A percentile compares a stretch with the other conserved stretches of the same genome.
Evolutionary conservation across 495 filamentous ascomycete genomes (phyloP).

Genomic region (Podospora anserina): DNA sequence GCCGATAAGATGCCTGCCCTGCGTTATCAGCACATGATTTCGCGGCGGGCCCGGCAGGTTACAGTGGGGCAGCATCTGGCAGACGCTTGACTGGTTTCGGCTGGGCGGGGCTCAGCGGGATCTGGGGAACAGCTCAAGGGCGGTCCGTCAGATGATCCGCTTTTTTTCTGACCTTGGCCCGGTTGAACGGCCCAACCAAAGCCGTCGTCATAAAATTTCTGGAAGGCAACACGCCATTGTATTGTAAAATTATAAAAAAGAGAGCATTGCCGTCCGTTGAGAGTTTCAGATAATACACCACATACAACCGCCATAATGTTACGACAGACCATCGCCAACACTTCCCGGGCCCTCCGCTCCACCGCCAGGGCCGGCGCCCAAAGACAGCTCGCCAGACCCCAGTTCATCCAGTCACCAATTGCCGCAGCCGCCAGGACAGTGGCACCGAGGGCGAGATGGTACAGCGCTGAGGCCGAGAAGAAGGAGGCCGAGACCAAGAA

Average conservation of each 20-base stretch:
- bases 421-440: conserved; percentile 26
- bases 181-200: background rate
- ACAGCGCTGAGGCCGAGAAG: conserved; percentile 41
- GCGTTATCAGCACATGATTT: background rate
- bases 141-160: conserved; percentile 7
- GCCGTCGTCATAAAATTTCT: conserved; percentile 5
- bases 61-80: background rate
- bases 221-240: conserved; percentile 11
- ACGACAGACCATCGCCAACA: conserved; percentile 39
- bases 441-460: conserved; percentile 41
- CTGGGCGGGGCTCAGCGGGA: background rate
- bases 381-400: conserved; percentile 28
- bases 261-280: background rate
- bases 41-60: background rate
- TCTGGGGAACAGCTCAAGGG: background rate
- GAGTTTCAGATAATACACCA: conserved; percentile 7
- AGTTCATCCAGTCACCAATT: conserved; percentile 29
- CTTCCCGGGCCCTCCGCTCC: conserved; percentile 39
- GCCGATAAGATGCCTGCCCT: background rate
- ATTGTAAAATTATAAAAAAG: conserved; percentile 1
- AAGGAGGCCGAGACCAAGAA: conserved; percentile 37
- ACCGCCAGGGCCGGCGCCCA: conserved; percentile 25
- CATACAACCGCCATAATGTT: conserved; percentile 38
- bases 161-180: background rate
- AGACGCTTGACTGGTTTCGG: background rate